These are phyloP conservation scores for Solanum hybrid DNA, from an alignment of 305 asterid species.

Conservation along the genomic window DNA sequence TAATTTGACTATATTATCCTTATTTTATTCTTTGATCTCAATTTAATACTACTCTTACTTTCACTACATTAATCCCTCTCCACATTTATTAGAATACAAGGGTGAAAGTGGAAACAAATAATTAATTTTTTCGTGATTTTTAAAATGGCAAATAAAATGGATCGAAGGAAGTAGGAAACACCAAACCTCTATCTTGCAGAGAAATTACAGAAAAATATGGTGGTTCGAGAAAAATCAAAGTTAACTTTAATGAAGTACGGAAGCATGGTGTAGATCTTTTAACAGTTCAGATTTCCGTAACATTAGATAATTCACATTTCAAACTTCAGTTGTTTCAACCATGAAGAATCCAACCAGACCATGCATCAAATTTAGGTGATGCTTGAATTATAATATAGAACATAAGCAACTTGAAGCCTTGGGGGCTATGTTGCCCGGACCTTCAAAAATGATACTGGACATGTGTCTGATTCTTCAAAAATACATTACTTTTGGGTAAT, in stretches of 20 bases:
- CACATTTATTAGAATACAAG: not conserved
- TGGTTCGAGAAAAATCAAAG: not conserved
- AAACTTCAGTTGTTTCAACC: not conserved
- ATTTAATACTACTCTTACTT: not conserved
- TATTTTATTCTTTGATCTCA: not conserved
- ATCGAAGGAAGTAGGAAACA: not conserved
- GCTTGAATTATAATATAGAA: not conserved
- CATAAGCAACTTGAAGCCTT: not conserved
- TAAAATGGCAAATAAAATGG: not conserved
- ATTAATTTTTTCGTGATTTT: not conserved
- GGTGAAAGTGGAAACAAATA: not conserved
- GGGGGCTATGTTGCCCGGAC: not conserved
- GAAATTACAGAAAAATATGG: not conserved
- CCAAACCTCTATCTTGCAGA: not conserved
- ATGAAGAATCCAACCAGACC: not conserved
- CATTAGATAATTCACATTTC: not conserved
- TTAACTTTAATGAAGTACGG: not conserved
- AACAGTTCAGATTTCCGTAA: not conserved
- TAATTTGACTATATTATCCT: not conserved
- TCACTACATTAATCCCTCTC: not conserved
- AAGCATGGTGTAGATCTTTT: not conserved
- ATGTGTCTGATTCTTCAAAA: not conserved
- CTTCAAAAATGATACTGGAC: not conserved
- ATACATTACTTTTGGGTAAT: not conserved
- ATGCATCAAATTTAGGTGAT: not conserved